These are phyloP conservation scores for Vicia sativa DNA, from an alignment of 306 rosid genomes.

Conservation along the genomic window DNA sequence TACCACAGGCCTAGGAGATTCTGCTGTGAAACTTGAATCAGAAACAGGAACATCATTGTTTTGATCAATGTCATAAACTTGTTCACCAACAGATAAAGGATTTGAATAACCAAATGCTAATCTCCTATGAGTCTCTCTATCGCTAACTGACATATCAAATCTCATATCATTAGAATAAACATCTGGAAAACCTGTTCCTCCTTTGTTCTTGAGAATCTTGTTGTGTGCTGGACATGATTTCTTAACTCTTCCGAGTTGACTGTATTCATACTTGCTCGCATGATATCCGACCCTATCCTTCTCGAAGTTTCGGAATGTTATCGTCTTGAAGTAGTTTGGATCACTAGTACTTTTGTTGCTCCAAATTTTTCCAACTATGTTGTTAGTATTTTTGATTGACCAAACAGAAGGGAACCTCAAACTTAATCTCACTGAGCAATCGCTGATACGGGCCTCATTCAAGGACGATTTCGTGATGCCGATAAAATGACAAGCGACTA, in stretches of 20 bases:
- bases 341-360: slow-evolving; percentile 51
- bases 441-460: slow-evolving; percentile 44
- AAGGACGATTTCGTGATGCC: slow-evolving; percentile 37
- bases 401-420: slow-evolving; percentile 51
- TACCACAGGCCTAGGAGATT: background rate
- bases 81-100: slow-evolving; percentile 41
- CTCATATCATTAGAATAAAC: slow-evolving; percentile 48
- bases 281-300: background rate
- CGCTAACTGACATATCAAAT: slow-evolving; percentile 46
- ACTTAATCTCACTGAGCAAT: slow-evolving; percentile 59
- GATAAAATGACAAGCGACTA: slow-evolving; percentile 52
- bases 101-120: slow-evolving; percentile 38
- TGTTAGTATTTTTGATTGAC: slow-evolving; percentile 53
- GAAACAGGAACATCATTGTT: background rate
- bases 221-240: slow-evolving; percentile 43
- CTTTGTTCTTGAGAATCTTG: slow-evolving; percentile 9
- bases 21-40: background rate
- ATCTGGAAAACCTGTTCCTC: slow-evolving; percentile 27
- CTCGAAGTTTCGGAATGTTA: slow-evolving; percentile 37
- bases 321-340: slow-evolving; percentile 47
- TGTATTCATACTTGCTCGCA: slow-evolving; percentile 54
- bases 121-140: slow-evolving; percentile 21
- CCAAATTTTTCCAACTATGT: slow-evolving; percentile 62
- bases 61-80: background rate
- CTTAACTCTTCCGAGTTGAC: slow-evolving; percentile 44